Percentiles rank a stretch among this genome's conserved stretches.
Evolutionary conservation across 2,329 filamentous ascomycete species (phyloP).

Genomic region (Colletotrichum truncatum): DNA sequence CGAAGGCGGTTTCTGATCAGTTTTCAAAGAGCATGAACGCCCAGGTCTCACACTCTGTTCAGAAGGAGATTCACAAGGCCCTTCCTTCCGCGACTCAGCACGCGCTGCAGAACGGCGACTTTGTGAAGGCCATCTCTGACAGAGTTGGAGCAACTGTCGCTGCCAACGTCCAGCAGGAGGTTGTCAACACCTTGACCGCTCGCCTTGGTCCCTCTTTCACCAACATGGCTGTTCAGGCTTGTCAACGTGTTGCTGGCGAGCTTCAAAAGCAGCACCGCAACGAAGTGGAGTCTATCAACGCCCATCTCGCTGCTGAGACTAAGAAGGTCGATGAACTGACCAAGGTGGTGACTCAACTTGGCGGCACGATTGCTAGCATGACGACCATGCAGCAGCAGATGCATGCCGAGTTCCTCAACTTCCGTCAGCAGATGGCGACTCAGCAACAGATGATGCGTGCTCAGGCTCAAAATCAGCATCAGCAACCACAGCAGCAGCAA

Average conservation of each 20-base stretch:
- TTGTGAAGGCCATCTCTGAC: constrained; percentile 78
- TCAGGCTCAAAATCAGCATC: constrained; percentile 43
- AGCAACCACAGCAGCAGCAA: constrained; percentile 31
- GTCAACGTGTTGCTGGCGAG: constrained; percentile 73
- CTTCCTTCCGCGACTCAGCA: constrained; percentile 74
- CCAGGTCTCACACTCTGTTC: constrained; percentile 71
- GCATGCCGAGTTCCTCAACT: constrained; percentile 70
- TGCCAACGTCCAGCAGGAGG: constrained; percentile 74
- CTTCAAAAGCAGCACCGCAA: constrained; percentile 70
- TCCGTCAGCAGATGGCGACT: constrained; percentile 55
- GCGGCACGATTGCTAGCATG: constrained; percentile 76
- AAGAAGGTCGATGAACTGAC: constrained; percentile 80
- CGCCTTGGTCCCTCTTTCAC: constrained; percentile 74
- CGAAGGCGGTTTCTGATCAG: constrained; percentile 75
- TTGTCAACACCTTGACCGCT: constrained; percentile 68
- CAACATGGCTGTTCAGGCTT: constrained; percentile 70
- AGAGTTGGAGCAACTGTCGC: constrained; percentile 74
- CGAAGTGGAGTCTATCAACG: constrained; percentile 59
- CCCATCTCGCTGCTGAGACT: constrained; percentile 59
- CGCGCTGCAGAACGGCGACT: constrained; percentile 77
- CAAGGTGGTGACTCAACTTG: constrained; percentile 71
- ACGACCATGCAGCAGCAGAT: constrained; percentile 74
- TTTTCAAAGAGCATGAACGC: constrained; percentile 74
- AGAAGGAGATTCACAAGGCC: constrained; percentile 76
- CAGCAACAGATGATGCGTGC: constrained; percentile 51